Conservation (phyloP, 2,329 filamentous ascomycete genomes). For the Colletotrichum sp. region DNA sequence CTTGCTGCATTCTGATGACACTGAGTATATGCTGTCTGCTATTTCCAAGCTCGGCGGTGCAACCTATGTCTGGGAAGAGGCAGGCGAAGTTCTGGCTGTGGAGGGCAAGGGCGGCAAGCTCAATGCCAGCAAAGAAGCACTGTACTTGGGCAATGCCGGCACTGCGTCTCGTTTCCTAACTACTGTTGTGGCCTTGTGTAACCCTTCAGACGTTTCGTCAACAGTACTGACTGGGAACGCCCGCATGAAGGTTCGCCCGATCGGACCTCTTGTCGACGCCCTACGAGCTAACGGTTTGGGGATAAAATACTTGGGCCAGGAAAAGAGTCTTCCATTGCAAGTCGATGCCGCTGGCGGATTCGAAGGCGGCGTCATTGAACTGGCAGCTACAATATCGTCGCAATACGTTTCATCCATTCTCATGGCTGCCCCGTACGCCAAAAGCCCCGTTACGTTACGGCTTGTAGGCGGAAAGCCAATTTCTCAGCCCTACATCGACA, state of each 20-base stretch:
- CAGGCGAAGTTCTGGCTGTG: slow-evolving; percentile 88
- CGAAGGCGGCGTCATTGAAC: slow-evolving; percentile 84
- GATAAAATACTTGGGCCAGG: slow-evolving; percentile 83
- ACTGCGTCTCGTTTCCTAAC: slow-evolving; percentile 96
- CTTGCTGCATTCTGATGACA: slow-evolving; percentile 93
- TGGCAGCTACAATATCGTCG: slow-evolving; percentile 96
- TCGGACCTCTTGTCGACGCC: slow-evolving; percentile 91
- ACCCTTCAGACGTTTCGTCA: slow-evolving; percentile 65
- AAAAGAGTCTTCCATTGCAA: slow-evolving; percentile 82
- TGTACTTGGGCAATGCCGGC: slow-evolving; percentile 96
- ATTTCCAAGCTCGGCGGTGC: slow-evolving; percentile 84
- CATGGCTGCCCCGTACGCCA: slow-evolving; percentile 97
- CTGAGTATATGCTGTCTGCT: slow-evolving; percentile 96
- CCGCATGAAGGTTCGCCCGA: slow-evolving; percentile 94
- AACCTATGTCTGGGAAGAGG: slow-evolving; percentile 91
- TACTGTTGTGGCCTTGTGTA: slow-evolving; percentile 85
- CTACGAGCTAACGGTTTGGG: slow-evolving; percentile 85
- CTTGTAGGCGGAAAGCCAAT: slow-evolving; percentile 97
- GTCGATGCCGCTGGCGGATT: slow-evolving; percentile 85
- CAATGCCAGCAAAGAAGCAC: slow-evolving; percentile 73
- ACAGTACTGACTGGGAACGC: slow-evolving; percentile 92
- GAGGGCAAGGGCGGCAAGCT: slow-evolving; percentile 89
- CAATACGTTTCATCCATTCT: slow-evolving; percentile 97
- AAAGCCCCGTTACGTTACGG: slow-evolving; percentile 87
- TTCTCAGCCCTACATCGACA: slow-evolving; percentile 96